These are phyloP conservation scores for Aureobasidium sp. DNA, from an alignment of 2,329 filamentous ascomycete genomes.

Conservation along the genomic window DNA sequence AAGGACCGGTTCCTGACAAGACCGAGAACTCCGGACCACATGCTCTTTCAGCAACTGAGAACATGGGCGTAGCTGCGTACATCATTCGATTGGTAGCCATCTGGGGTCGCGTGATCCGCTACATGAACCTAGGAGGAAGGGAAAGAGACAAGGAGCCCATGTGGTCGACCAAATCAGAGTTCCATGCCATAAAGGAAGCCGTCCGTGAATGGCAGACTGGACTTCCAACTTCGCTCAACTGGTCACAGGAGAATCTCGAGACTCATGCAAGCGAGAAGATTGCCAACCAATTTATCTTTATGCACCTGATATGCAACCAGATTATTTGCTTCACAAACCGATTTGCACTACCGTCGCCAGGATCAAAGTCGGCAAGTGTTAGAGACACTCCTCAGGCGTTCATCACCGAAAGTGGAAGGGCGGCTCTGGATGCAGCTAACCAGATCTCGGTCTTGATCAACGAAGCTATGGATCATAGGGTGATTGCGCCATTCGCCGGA, in stretches of 20 bases:
- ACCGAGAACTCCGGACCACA: slow-evolving; percentile 58
- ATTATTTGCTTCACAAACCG: slow-evolving; percentile 84
- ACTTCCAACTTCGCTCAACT: slow-evolving; percentile 65
- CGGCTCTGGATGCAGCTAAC: slow-evolving; percentile 76
- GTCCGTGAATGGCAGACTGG: slow-evolving; percentile 61
- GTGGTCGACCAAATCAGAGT: slow-evolving; percentile 76
- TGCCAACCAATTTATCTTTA: slow-evolving; percentile 84
- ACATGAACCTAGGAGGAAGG: slow-evolving; percentile 83
- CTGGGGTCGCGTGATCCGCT: slow-evolving; percentile 85
- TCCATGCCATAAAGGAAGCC: slow-evolving; percentile 61
- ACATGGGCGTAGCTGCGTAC: slow-evolving; percentile 92
- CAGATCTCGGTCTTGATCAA: slow-evolving; percentile 77
- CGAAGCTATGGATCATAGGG: slow-evolving; percentile 69
- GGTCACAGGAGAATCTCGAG: slow-evolving; percentile 74
- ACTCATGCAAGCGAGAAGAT: slow-evolving; percentile 77
- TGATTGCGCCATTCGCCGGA: slow-evolving; percentile 86
- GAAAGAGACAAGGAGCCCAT: slow-evolving; percentile 69
- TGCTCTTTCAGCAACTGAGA: slow-evolving; percentile 60
- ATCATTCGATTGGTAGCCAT: slow-evolving; percentile 77
- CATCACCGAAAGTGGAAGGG: slow-evolving; percentile 64
- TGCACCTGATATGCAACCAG: slow-evolving; percentile 86
- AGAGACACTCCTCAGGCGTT: slow-evolving; percentile 72
- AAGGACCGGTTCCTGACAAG: slow-evolving; percentile 60
- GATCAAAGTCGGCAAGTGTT: slow-evolving; percentile 47
- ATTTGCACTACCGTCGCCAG: slow-evolving; percentile 67